These are phyloP conservation scores for Vitis hybrid DNA, from an alignment of 177 flowering plant genomes.

Conservation along the genomic window DNA sequence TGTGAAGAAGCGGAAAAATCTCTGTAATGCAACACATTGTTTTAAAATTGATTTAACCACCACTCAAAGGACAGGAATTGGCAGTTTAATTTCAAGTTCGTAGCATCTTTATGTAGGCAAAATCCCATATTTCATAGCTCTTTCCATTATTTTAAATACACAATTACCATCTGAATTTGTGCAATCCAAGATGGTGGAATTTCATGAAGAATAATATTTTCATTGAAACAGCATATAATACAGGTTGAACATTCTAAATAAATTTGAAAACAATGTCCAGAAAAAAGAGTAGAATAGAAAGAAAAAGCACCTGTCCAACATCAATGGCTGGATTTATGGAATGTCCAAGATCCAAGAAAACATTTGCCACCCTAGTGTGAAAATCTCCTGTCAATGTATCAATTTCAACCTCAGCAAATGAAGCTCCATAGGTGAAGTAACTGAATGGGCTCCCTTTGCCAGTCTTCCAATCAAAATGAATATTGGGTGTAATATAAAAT, in stretches of 20 bases:
- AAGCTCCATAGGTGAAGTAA: slow-evolving; percentile 95
- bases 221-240: no score
- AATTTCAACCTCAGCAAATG: slow-evolving; percentile 95
- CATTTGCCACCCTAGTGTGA: slow-evolving; percentile 74
- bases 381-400: slow-evolving; percentile 97
- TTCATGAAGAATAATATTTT: no score
- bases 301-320: slow-evolving; percentile 83
- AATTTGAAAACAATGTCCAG: background rate
- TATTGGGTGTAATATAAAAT: slow-evolving; percentile 79
- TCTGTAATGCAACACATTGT: no score
- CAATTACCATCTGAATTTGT: no score
- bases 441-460: slow-evolving; percentile 80
- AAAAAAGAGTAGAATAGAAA: background rate
- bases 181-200: no score
- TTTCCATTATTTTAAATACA: no score
- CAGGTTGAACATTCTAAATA: background rate
- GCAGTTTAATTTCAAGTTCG: no score
- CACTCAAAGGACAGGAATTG: no score
- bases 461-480: slow-evolving; percentile 81
- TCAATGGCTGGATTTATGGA: slow-evolving; percentile 97
- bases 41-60: no score
- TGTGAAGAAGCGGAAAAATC: no score
- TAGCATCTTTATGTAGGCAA: no score
- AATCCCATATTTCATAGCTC: no score
- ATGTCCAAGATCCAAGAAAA: slow-evolving; percentile 86